A percentile compares a stretch with the other conserved stretches of the same genome.
Conservation (phyloP, 1,139 yeast species). For the Debaryomycetaceae sp. region DNA sequence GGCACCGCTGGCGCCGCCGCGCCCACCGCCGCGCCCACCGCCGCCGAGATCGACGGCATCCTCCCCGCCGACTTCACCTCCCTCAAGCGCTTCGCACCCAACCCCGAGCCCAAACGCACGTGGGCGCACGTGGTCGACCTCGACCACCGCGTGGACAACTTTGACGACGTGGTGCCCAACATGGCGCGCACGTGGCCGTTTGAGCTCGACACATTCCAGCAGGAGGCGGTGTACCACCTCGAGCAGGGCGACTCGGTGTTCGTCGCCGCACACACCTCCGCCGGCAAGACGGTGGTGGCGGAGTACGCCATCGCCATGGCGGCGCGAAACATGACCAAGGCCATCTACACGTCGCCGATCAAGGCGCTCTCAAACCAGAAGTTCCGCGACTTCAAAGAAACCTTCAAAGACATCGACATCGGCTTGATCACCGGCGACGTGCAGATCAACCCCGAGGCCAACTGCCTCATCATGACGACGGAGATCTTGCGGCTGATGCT, state of each 20-base stretch:
- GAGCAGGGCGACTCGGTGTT: constrained; percentile 97
- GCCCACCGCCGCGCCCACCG: constrained; percentile 23
- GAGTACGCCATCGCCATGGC: constrained; percentile 96
- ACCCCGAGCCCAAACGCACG: constrained; percentile 43
- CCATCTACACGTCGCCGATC: constrained; percentile 90
- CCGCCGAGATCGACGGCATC: constrained; percentile 63
- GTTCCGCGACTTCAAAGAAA: constrained; percentile 84
- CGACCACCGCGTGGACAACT: constrained; percentile 77
- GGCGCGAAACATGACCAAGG: constrained; percentile 81
- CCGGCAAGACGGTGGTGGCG: constrained; percentile 90
- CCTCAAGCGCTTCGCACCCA: constrained; percentile 19
- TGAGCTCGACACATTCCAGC: constrained; percentile 90
- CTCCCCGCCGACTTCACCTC: constrained; percentile 58
- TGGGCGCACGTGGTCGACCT: constrained; percentile 98
- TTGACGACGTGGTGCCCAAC: constrained; percentile 81
- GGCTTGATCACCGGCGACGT: constrained; percentile 98
- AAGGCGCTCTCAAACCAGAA: constrained; percentile 92
- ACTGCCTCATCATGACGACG: constrained; percentile 95
- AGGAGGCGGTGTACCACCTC: constrained; percentile 92
- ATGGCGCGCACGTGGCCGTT: constrained; percentile 95
- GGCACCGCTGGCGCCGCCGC: background rate
- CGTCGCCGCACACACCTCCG: constrained; percentile 97
- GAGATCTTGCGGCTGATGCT: constrained; percentile 94
- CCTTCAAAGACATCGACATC: constrained; percentile 76
- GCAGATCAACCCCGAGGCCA: constrained; percentile 94